Percentiles rank a stretch among this genome's conserved stretches.
Conservation (phyloP, 441 rosid genomes). For the Populus tomentosa region DNA sequence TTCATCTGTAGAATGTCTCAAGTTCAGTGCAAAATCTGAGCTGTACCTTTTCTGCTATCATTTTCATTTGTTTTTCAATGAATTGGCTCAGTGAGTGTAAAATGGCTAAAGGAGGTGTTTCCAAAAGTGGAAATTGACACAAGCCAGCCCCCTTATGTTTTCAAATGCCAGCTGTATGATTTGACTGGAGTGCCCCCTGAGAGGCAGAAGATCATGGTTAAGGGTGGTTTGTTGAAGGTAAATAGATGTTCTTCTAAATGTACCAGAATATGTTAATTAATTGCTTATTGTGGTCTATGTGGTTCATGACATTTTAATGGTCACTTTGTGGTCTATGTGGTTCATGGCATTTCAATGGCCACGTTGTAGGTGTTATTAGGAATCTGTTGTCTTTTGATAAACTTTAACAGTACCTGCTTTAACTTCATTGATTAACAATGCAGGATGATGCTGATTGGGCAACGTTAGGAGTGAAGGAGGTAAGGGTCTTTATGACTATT, state of each 20-base stretch:
- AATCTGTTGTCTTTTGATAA: not conserved
- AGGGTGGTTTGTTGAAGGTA: constrained; percentile 96
- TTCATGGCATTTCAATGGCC: not conserved
- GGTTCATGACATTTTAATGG: not conserved
- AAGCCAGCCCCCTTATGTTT: constrained; percentile 67
- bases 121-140: constrained; percentile 71
- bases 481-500: constrained; percentile 16
- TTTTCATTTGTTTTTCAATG: not conserved
- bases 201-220: constrained; percentile 97
- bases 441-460: constrained; percentile 98
- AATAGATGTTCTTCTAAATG: not conserved
- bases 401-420: not conserved
- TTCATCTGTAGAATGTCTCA: not conserved
- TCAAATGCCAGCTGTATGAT: constrained; percentile 91
- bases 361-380: not conserved
- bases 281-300: not conserved
- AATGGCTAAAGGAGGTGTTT: constrained; percentile 95
- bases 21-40: not conserved
- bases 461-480: constrained; percentile 75
- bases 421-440: constrained; percentile 15
- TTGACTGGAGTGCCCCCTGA: constrained; percentile 95
- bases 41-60: not conserved
- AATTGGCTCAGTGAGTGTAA: constrained; percentile 62
- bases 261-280: not conserved
- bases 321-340: not conserved